phyloP scores from a whole-genome alignment of 306 rosid genomes.

The Phaseolus lunatus region DNA sequence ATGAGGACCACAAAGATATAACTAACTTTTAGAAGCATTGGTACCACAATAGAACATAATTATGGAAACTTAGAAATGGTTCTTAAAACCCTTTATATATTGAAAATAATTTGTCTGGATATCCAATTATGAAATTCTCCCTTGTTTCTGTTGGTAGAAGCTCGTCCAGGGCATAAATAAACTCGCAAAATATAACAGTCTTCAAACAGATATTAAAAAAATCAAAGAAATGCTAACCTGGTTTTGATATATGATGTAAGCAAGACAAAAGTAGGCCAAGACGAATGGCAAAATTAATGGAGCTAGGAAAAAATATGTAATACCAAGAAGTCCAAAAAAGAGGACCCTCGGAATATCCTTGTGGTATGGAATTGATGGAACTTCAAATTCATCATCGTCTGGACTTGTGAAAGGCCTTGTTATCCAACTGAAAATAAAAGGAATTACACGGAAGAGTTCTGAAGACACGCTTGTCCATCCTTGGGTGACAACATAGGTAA shows the following conservation, averaged over 20 bases:
- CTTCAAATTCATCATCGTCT: conserved; percentile 64
- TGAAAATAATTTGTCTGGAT: neutral
- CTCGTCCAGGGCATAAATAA: no score
- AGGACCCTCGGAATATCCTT: conserved; percentile 80
- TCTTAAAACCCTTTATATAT: neutral
- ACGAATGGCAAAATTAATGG: conserved; percentile 94
- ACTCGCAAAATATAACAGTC: conserved; percentile 29
- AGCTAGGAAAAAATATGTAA: conserved; percentile 92
- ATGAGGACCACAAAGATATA: neutral
- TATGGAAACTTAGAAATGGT: neutral
- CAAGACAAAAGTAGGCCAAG: conserved; percentile 76
- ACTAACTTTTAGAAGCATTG: neutral
- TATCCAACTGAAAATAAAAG: conserved; percentile 63
- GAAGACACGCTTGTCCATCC: conserved; percentile 93
- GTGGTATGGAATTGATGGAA: conserved; percentile 73
- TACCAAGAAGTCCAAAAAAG: conserved; percentile 93
- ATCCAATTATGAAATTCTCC: no score
- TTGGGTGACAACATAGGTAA: conserved; percentile 90
- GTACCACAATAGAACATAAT: neutral
- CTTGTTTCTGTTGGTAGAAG: no score
- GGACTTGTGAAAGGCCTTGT: conserved; percentile 60
- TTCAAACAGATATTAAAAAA: conserved; percentile 22
- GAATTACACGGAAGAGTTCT: conserved; percentile 80
- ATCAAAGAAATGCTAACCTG: conserved; percentile 65
- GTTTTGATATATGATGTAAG: conserved; percentile 77